Percentiles rank a stretch among this genome's conserved stretches.
phyloP scores from a whole-genome alignment of 306 rosid species.

The Crataegus laevigata region DNA sequence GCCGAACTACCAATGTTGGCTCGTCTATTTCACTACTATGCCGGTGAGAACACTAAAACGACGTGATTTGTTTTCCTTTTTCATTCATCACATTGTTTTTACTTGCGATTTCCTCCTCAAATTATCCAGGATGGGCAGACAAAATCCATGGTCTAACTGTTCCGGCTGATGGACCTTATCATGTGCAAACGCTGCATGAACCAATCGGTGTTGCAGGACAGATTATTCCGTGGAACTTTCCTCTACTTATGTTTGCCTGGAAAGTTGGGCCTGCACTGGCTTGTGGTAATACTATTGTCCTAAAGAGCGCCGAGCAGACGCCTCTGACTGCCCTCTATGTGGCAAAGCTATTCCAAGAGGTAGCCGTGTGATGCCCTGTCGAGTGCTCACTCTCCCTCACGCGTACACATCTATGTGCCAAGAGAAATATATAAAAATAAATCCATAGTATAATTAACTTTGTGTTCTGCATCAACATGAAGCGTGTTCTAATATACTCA shows the following conservation, averaged over 20 bases:
- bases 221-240: conserved; percentile 97
- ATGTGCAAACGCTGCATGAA: conserved; percentile 77
- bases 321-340: conserved; percentile 75
- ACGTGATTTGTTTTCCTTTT: not conserved
- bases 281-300: conserved; percentile 74
- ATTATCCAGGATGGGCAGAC: conserved; percentile 82
- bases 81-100: not conserved
- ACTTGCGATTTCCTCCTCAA: not conserved
- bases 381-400: not conserved
- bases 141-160: conserved; percentile 92
- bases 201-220: conserved; percentile 97
- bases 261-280: conserved; percentile 98
- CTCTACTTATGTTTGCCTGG: conserved; percentile 88
- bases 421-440: too few relatives aligned
- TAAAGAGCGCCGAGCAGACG: conserved; percentile 87
- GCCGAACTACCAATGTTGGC: conserved; percentile 52
- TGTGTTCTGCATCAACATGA: not conserved
- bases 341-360: conserved; percentile 77
- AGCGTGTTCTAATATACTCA: conserved; percentile 4
- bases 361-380: not conserved
- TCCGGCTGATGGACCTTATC: conserved; percentile 82
- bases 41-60: conserved; percentile 38
- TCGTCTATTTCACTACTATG: conserved; percentile 79
- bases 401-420: not conserved
- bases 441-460: not conserved